Conservation (phyloP, 2,329 filamentous ascomycete genomes). For the Aspergillus pseudoviridinutans region DNA sequence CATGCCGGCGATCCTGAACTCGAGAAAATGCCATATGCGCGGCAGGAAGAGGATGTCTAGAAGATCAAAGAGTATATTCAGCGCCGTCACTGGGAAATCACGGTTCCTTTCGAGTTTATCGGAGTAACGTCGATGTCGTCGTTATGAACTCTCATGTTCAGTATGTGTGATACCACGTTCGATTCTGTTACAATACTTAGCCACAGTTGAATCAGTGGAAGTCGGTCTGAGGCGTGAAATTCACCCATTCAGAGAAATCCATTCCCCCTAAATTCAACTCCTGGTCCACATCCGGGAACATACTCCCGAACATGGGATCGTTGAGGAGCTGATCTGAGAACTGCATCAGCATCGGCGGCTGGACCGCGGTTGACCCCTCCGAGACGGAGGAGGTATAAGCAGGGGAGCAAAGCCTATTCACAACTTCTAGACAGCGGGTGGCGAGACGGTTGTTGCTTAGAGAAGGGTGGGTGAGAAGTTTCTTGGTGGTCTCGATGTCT, state of each 20-base stretch:
- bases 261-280: conserved; percentile 28
- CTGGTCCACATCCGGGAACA: conserved; percentile 34
- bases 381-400: conserved; percentile 16
- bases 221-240: conserved; percentile 28
- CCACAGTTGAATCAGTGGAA: conserved; percentile 4
- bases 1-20: conserved; percentile 16
- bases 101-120: neutral
- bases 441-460: conserved; percentile 38
- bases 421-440: conserved; percentile 36
- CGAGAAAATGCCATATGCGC: conserved; percentile 17
- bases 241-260: conserved; percentile 41
- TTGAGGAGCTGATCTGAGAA: conserved; percentile 36
- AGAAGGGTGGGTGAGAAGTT: conserved; percentile 36
- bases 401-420: conserved; percentile 37
- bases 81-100: neutral
- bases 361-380: conserved; percentile 11
- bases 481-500: conserved; percentile 39
- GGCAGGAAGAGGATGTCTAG: conserved; percentile 18
- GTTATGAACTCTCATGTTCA: neutral
- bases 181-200: neutral
- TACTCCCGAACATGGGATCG: conserved; percentile 30
- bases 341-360: conserved; percentile 31
- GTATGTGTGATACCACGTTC: neutral
- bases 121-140: neutral
- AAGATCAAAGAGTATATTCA: neutral